A percentile compares a stretch with the other conserved stretches of the same genome.
These are phyloP conservation scores for Fusarium luffae DNA, from an alignment of 2,329 filamentous ascomycete species.

Conservation along the genomic window DNA sequence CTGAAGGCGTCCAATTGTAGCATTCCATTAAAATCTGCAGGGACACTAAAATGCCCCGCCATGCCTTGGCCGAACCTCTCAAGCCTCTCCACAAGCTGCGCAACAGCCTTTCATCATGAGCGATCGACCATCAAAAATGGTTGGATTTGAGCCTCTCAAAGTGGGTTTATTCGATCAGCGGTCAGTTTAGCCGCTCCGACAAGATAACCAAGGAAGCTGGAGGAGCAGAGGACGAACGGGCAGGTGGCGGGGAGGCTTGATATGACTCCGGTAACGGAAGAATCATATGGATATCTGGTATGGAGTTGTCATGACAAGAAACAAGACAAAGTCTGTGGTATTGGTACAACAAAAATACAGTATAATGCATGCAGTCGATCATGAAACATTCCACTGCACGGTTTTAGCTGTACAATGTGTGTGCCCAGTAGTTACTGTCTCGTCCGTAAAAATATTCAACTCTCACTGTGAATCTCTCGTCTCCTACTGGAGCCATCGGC, in stretches of 20 bases:
- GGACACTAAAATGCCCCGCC: slow-evolving; percentile 44
- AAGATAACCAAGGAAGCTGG: slow-evolving; percentile 10
- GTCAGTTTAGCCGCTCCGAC: slow-evolving; percentile 39
- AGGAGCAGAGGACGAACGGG: background rate
- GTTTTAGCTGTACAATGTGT: slow-evolving; percentile 10
- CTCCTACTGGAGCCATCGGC: background rate
- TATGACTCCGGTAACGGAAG: slow-evolving; percentile 13
- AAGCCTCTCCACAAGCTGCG: slow-evolving; percentile 42
- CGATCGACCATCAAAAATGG: slow-evolving; percentile 30
- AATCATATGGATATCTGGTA: slow-evolving; percentile 1
- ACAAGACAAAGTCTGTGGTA: slow-evolving; percentile 23
- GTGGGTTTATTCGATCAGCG: slow-evolving; percentile 42
- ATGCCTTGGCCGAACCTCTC: slow-evolving; percentile 42
- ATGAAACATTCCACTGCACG: slow-evolving; percentile 6
- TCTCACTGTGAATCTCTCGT: slow-evolving; percentile 2
- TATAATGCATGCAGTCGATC: background rate
- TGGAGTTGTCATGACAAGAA: slow-evolving; percentile 35
- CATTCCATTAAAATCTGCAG: slow-evolving; percentile 37
- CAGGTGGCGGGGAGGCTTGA: slow-evolving; percentile 20
- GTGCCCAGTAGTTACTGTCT: background rate
- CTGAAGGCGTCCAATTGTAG: slow-evolving; percentile 34
- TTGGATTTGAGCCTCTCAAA: slow-evolving; percentile 32
- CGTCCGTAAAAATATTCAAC: background rate
- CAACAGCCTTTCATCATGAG: slow-evolving; percentile 40
- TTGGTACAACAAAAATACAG: background rate